These are phyloP conservation scores for Termitomyces sp. DNA, from an alignment of 1,284 basidiomycete species.

Conservation along the genomic window DNA sequence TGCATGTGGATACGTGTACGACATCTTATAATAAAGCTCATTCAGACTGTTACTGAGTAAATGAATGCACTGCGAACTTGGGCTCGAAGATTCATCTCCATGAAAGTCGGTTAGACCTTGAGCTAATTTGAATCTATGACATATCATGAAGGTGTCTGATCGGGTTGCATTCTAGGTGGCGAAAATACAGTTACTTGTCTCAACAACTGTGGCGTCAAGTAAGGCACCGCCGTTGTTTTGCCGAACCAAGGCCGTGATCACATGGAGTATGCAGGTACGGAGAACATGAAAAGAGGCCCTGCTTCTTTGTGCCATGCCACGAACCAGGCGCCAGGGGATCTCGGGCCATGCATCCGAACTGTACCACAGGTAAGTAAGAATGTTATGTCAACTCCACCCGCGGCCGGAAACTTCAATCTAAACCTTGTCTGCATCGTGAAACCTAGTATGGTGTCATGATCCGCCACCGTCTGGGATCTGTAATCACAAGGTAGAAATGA, in stretches of 20 bases:
- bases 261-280: background rate
- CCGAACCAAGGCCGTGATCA: background rate
- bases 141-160: background rate
- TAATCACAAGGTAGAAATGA: background rate
- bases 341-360: background rate
- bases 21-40: background rate
- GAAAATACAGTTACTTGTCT: background rate
- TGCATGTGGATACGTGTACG: background rate
- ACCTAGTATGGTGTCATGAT: background rate
- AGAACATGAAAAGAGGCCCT: background rate
- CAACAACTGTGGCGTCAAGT: background rate
- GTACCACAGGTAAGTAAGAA: no score
- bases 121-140: background rate
- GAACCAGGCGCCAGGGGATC: background rate
- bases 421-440: background rate
- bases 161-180: background rate
- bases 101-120: background rate
- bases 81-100: background rate
- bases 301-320: background rate
- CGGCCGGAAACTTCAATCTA: no score
- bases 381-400: no score
- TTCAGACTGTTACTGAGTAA: no score
- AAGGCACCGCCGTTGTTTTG: background rate
- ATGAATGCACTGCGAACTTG: background rate
- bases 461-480: background rate